These are phyloP conservation scores for Ganoderma meredithae DNA, from an alignment of 1,284 basidiomycete species.

Conservation along the genomic window DNA sequence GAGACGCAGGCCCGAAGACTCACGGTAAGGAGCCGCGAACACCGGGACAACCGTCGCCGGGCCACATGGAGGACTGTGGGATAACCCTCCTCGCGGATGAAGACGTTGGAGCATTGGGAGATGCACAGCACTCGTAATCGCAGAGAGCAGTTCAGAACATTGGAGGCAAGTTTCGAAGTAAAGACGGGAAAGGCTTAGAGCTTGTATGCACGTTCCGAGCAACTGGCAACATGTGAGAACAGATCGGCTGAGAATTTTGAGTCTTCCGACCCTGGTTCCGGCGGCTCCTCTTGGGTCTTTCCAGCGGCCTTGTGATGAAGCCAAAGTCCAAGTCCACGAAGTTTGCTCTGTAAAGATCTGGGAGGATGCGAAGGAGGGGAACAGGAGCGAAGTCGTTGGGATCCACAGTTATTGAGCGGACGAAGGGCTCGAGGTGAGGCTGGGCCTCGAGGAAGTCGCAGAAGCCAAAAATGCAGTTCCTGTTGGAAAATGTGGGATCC, in stretches of 20 bases:
- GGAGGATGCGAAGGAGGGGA: neutral
- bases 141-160: neutral
- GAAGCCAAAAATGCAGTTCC: neutral
- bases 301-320: no score
- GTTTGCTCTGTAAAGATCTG: neutral
- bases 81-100: neutral
- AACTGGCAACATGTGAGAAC: neutral
- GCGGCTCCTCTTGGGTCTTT: no score
- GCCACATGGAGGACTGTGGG: neutral
- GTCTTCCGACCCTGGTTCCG: no score
- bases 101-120: neutral
- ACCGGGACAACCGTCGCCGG: neutral
- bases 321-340: neutral
- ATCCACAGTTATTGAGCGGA: neutral
- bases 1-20: no score
- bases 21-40: no score
- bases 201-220: neutral
- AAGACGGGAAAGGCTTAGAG: neutral
- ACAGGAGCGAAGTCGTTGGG: neutral
- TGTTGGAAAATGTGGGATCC: neutral
- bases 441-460: neutral
- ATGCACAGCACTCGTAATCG: neutral
- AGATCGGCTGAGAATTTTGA: neutral
- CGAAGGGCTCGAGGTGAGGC: neutral
- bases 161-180: neutral